phyloP scores from a whole-genome alignment of 306 rosid genomes.

The Quercus gilva region DNA sequence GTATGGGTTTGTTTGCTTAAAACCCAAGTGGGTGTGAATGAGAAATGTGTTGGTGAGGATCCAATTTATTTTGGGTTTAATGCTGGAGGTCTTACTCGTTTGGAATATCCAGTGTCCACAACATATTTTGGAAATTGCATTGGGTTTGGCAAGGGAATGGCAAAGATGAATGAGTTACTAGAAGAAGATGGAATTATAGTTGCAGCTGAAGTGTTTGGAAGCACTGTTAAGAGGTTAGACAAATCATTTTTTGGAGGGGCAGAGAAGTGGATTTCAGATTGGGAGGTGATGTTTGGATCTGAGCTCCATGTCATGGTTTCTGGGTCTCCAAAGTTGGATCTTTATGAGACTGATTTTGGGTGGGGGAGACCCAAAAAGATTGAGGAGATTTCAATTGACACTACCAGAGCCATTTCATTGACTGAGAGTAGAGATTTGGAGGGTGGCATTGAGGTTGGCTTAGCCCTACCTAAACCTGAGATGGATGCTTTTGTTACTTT shows the following conservation, averaged over 20 bases:
- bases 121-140: conserved; percentile 43
- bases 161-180: conserved; percentile 16
- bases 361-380: conserved; percentile 43
- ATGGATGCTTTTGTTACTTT: conserved; percentile 41
- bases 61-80: conserved; percentile 39
- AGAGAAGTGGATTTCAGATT: conserved; percentile 47
- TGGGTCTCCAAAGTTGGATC: conserved; percentile 57
- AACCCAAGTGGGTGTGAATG: conserved; percentile 11
- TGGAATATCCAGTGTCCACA: conserved; percentile 16
- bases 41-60: not conserved
- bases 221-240: conserved; percentile 35
- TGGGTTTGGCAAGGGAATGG: conserved; percentile 36
- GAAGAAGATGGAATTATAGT: conserved; percentile 39
- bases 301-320: conserved; percentile 30
- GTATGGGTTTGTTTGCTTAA: conserved; percentile 45
- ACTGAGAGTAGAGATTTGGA: conserved; percentile 32
- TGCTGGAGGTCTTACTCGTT: conserved; percentile 50
- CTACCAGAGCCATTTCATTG: conserved; percentile 33
- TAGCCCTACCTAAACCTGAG: conserved; percentile 24
- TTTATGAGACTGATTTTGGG: conserved; percentile 52
- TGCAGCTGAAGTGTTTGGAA: conserved; percentile 41
- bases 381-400: conserved; percentile 46
- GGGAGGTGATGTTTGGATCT: conserved; percentile 36
- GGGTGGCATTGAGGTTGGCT: conserved; percentile 53
- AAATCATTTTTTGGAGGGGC: conserved; percentile 27